These are phyloP conservation scores for Sanguinoderma infundibulare DNA, from an alignment of 1,284 basidiomycete species.

Conservation along the genomic window DNA sequence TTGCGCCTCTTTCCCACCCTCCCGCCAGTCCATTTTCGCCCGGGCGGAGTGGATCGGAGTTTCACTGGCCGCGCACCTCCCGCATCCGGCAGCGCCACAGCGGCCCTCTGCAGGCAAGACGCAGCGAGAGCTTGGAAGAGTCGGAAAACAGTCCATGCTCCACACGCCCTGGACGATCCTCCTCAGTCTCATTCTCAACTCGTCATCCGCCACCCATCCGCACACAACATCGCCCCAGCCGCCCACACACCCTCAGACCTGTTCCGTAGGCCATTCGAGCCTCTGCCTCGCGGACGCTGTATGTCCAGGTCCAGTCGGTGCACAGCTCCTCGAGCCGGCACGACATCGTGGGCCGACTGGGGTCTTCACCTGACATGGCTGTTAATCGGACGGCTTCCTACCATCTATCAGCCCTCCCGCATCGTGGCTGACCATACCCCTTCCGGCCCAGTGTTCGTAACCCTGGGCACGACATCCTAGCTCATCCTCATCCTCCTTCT, in stretches of 20 bases:
- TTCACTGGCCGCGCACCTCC: constrained; percentile 12
- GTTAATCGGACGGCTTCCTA: constrained; percentile 18
- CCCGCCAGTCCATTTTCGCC: not conserved
- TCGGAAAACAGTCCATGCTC: too few relatives aligned
- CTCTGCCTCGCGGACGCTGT: constrained; percentile 10
- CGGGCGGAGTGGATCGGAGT: constrained; percentile 23
- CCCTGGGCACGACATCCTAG: constrained; percentile 17
- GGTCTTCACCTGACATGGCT: constrained; percentile 28
- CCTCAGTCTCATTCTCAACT: not conserved
- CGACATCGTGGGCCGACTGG: constrained; percentile 7
- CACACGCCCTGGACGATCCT: not conserved
- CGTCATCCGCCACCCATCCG: not conserved
- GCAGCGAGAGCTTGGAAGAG: too few relatives aligned
- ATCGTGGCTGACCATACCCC: constrained; percentile 27
- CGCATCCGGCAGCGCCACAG: constrained; percentile 8
- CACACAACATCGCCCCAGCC: not conserved
- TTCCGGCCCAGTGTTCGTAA: constrained; percentile 15
- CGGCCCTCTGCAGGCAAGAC: too few relatives aligned
- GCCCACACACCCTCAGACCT: constrained; percentile 2
- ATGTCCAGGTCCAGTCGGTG: not conserved
- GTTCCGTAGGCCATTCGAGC: constrained; percentile 10
- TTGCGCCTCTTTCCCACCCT: constrained; percentile 8
- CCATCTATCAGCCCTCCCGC: constrained; percentile 18
- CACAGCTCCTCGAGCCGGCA: not conserved
- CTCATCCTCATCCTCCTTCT: constrained; percentile 18